phyloP scores from a whole-genome alignment of 768 basidiomycete genomes.

The Candolleomyces eurysporus region DNA sequence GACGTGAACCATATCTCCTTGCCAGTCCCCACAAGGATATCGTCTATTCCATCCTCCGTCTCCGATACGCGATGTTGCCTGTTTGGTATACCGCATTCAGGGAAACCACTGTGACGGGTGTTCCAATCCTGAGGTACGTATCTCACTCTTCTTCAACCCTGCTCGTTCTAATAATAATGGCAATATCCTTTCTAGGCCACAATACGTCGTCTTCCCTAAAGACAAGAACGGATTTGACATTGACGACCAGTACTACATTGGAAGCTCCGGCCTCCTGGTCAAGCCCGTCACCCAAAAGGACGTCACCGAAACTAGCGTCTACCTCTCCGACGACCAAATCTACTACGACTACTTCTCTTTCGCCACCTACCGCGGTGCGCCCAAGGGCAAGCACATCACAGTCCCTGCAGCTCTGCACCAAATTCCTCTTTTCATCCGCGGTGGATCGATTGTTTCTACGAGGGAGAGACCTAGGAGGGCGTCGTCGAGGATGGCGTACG shows the following conservation, averaged over 20 bases:
- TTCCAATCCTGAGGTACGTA: conserved; percentile 79
- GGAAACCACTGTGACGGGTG: conserved; percentile 77
- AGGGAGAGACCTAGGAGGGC: conserved; percentile 86
- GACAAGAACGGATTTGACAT: conserved; percentile 83
- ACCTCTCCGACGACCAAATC: conserved; percentile 86
- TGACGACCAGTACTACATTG: conserved; percentile 94
- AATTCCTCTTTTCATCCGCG: conserved; percentile 84
- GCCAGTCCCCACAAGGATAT: conserved; percentile 88
- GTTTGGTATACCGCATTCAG: conserved; percentile 98
- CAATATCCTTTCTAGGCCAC: conserved; percentile 60
- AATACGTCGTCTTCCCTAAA: conserved; percentile 91
- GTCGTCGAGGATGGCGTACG: conserved; percentile 82
- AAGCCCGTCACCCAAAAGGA: conserved; percentile 85
- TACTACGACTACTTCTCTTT: conserved; percentile 94
- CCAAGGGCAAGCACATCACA: conserved; percentile 65
- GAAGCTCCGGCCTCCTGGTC: conserved; percentile 82
- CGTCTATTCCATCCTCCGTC: conserved; percentile 70
- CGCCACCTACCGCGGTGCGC: conserved; percentile 61
- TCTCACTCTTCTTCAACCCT: background rate
- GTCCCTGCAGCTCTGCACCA: conserved; percentile 79
- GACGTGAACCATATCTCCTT: conserved; percentile 91
- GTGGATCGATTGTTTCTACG: conserved; percentile 86
- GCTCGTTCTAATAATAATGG: background rate
- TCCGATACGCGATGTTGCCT: conserved; percentile 85
- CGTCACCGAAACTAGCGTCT: conserved; percentile 66